These are phyloP conservation scores for Macrophomina phaseolina DNA, from an alignment of 2,329 filamentous ascomycete genomes.

Conservation along the genomic window DNA sequence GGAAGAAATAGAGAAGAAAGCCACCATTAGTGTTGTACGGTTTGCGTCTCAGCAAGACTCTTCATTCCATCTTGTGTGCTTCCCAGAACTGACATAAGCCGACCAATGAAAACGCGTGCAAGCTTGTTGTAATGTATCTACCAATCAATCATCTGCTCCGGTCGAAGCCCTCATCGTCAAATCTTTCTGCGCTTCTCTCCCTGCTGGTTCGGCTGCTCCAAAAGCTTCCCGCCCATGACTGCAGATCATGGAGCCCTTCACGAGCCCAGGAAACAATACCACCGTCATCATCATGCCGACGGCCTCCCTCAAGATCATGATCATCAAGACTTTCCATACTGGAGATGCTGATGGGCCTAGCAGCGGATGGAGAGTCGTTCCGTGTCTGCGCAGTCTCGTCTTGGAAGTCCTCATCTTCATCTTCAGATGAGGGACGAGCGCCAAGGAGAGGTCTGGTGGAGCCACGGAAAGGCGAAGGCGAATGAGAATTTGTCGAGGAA, in stretches of 20 bases:
- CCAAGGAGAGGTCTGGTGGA: neutral
- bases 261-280: conserved; percentile 20
- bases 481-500: conserved; percentile 18
- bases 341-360: conserved; percentile 20
- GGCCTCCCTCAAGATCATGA: conserved; percentile 17
- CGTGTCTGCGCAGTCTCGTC: conserved; percentile 14
- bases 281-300: conserved; percentile 10
- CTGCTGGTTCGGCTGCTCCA: neutral
- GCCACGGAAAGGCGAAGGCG: neutral
- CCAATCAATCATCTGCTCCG: neutral
- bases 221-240: conserved; percentile 23
- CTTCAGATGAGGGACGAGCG: neutral
- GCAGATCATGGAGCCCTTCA: conserved; percentile 13
- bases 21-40: neutral
- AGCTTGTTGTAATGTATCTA: neutral
- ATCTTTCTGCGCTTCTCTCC: conserved; percentile 4
- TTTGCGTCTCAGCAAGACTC: neutral
- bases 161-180: conserved; percentile 5
- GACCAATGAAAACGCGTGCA: neutral
- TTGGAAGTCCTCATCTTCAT: conserved; percentile 21
- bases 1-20: conserved; percentile 4
- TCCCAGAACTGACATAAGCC: neutral
- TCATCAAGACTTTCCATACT: conserved; percentile 8
- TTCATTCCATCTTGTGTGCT: neutral
- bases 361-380: conserved; percentile 15